Evolutionary conservation across 768 basidiomycete species (phyloP).

Genomic region (Mycena epipterygia): DNA sequence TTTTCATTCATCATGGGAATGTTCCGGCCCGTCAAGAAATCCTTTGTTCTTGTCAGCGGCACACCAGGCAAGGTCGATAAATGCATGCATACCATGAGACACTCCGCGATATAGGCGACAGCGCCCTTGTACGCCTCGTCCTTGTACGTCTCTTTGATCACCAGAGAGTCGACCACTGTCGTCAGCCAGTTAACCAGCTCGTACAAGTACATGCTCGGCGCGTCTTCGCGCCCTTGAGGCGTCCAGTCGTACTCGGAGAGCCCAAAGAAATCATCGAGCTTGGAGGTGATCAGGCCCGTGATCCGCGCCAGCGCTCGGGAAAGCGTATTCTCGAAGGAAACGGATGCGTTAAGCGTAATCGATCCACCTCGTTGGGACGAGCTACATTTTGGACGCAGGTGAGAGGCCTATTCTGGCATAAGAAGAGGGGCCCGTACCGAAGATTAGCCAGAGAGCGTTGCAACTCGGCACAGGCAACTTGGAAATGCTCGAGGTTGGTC

Average conservation of each 20-base stretch:
- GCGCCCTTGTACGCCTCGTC: slow-evolving; percentile 92
- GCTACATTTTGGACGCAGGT: slow-evolving; percentile 55
- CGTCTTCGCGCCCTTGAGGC: slow-evolving; percentile 74
- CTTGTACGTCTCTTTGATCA: slow-evolving; percentile 87
- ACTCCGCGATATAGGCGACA: slow-evolving; percentile 88
- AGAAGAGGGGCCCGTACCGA: slow-evolving; percentile 60
- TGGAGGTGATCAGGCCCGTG: slow-evolving; percentile 85
- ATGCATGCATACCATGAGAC: slow-evolving; percentile 79
- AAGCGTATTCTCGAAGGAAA: slow-evolving; percentile 79
- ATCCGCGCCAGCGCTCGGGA: slow-evolving; percentile 81
- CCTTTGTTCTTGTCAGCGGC: slow-evolving; percentile 56
- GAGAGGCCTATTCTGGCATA: neutral
- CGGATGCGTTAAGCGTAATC: slow-evolving; percentile 74
- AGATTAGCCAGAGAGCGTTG: slow-evolving; percentile 88
- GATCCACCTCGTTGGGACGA: slow-evolving; percentile 88
- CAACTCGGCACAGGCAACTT: slow-evolving; percentile 86
- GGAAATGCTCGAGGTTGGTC: slow-evolving; percentile 93
- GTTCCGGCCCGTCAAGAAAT: slow-evolving; percentile 82
- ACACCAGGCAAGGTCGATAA: neutral
- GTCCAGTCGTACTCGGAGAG: slow-evolving; percentile 97
- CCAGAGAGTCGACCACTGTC: slow-evolving; percentile 92
- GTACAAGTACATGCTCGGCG: slow-evolving; percentile 94
- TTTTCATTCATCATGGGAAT: slow-evolving; percentile 89
- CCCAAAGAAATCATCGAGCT: slow-evolving; percentile 96
- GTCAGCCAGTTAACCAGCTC: slow-evolving; percentile 97